Percentiles rank a stretch among this genome's conserved stretches.
phyloP scores from a whole-genome alignment of 2,329 filamentous ascomycete species.

The Didymella exigua region DNA sequence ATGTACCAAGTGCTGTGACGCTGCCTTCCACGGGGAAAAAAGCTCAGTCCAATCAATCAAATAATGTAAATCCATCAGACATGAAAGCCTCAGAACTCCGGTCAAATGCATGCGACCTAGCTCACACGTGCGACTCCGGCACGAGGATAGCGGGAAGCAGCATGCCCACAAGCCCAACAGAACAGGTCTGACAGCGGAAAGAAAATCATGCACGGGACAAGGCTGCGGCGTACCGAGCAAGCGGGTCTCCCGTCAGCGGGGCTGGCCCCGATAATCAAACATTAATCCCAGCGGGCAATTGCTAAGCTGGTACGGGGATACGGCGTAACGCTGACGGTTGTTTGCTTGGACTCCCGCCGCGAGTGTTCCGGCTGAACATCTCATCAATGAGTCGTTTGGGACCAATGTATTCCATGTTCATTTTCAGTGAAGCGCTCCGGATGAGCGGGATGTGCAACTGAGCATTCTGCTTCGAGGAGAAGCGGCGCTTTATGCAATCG shows the following conservation, averaged over 20 bases:
- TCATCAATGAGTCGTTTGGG: conserved; percentile 68
- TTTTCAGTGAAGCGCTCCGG: conserved; percentile 57
- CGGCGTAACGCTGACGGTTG: conserved; percentile 36
- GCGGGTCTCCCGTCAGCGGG: conserved; percentile 20
- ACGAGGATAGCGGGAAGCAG: conserved; percentile 16
- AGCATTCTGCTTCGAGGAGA: conserved; percentile 63
- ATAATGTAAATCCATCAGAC: conserved; percentile 14
- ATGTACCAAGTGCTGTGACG: conserved; percentile 15
- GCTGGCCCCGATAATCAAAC: conserved; percentile 24
- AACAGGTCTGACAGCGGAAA: conserved; percentile 32
- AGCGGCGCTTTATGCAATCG: conserved; percentile 83
- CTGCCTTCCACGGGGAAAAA: conserved; percentile 9
- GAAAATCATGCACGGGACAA: conserved; percentile 33
- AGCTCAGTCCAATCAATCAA: conserved; percentile 6
- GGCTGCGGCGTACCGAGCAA: conserved; percentile 25
- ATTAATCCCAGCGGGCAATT: conserved; percentile 10
- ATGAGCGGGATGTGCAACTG: conserved; percentile 59
- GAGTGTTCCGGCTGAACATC: conserved; percentile 60
- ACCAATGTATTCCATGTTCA: conserved; percentile 66
- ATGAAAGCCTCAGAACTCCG: conserved; percentile 26
- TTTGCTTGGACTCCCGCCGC: conserved; percentile 30
- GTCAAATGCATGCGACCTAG: conserved; percentile 15
- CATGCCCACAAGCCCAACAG: conserved; percentile 26
- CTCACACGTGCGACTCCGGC: conserved; percentile 20
- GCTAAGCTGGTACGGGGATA: conserved; percentile 20